Evolutionary conservation across 805 yeast genomes (phyloP).

Genomic region (Starmerella stigmatis): DNA sequence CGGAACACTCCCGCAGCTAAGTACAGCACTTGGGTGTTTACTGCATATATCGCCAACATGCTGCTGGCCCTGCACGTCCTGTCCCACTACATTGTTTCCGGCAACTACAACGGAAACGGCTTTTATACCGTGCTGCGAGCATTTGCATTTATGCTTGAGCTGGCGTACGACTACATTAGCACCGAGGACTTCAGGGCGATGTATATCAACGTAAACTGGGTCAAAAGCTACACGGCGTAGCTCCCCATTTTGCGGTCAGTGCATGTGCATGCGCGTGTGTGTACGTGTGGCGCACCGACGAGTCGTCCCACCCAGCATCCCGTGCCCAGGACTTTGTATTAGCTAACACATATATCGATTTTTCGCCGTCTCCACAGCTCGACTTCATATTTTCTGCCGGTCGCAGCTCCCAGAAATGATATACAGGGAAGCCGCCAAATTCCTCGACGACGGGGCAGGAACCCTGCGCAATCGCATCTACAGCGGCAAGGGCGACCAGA

Average conservation of each 20-base stretch:
- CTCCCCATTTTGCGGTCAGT: background rate
- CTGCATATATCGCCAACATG: slow-evolving; percentile 6
- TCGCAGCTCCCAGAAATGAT: slow-evolving; percentile 15
- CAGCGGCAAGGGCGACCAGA: slow-evolving; percentile 26
- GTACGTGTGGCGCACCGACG: too few relatives aligned
- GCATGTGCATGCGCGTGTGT: too few relatives aligned
- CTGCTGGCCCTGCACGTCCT: slow-evolving; percentile 13
- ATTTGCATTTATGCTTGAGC: slow-evolving; percentile 4
- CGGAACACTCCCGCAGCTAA: background rate
- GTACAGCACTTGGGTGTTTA: background rate
- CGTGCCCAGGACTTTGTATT: background rate
- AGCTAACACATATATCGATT: background rate
- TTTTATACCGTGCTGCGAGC: slow-evolving; percentile 10
- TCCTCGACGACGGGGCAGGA: slow-evolving; percentile 25
- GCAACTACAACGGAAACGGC: slow-evolving; percentile 13
- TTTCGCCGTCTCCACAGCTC: background rate
- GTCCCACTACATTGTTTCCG: slow-evolving; percentile 11
- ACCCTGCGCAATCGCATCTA: slow-evolving; percentile 32
- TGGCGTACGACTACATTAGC: slow-evolving; percentile 9
- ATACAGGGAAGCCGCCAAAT: slow-evolving; percentile 25
- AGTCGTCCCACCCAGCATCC: background rate
- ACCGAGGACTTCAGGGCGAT: slow-evolving; percentile 10
- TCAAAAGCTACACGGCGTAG: background rate
- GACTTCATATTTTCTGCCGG: background rate
- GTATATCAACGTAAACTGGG: slow-evolving; percentile 1